phyloP scores from a whole-genome alignment of 805 yeast species.

The Brettanomyces sp. region DNA sequence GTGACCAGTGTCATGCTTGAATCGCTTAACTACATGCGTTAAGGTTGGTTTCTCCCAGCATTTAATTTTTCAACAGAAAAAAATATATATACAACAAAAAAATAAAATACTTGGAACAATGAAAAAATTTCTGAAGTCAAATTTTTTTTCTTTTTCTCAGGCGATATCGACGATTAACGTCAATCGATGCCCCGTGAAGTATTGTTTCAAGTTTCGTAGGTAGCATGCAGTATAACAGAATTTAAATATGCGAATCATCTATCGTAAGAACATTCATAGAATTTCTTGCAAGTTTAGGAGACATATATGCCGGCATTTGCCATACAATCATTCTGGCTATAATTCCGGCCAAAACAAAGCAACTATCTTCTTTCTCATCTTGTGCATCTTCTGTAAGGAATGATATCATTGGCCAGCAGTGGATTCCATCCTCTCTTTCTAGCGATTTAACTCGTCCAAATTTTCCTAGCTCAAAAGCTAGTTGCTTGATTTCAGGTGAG shows the following conservation, averaged over 20 bases:
- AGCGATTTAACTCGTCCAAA: slow-evolving; percentile 27
- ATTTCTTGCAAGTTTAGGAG: slow-evolving; percentile 14
- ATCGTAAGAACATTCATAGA: slow-evolving; percentile 27
- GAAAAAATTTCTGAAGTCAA: too few species aligned
- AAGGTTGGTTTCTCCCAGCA: too few species aligned
- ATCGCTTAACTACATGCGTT: too few species aligned
- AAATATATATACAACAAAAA: too few species aligned
- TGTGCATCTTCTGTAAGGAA: slow-evolving; percentile 32
- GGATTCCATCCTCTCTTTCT: slow-evolving; percentile 27
- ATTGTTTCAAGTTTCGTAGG: too few species aligned
- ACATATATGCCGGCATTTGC: slow-evolving; percentile 24
- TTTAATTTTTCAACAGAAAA: too few species aligned
- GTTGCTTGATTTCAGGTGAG: slow-evolving; percentile 27
- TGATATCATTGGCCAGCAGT: slow-evolving; percentile 39
- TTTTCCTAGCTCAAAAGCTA: slow-evolving; percentile 18
- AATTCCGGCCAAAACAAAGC: slow-evolving; percentile 29
- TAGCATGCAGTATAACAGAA: too few species aligned
- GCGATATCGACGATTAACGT: too few species aligned
- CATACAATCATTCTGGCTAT: slow-evolving; percentile 37
- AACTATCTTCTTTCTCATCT: slow-evolving; percentile 34
- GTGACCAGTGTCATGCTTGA: too few species aligned
- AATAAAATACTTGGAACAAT: too few species aligned
- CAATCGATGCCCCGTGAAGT: too few species aligned
- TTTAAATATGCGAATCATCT: slow-evolving; percentile 21
- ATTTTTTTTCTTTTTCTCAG: too few species aligned